A percentile compares a stretch with the other conserved stretches of the same genome.
Evolutionary conservation across 2,329 filamentous ascomycete genomes (phyloP).

Genomic region (Venturia oleaginea): DNA sequence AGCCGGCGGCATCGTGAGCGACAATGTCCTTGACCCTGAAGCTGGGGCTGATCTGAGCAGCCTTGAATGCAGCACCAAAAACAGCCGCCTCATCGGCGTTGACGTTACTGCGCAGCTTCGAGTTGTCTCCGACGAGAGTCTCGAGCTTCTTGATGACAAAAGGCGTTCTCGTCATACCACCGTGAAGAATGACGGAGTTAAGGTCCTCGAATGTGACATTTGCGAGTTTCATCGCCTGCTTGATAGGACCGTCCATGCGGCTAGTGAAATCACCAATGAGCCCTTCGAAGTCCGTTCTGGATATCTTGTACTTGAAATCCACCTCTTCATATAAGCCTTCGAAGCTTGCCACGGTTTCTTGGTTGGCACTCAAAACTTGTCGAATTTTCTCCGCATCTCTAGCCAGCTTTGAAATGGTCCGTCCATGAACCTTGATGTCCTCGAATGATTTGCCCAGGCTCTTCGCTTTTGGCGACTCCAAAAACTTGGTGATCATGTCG

Average conservation of each 20-base stretch:
- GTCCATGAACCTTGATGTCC: conserved; percentile 64
- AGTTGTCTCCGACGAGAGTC: conserved; percentile 57
- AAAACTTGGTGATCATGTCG: conserved; percentile 74
- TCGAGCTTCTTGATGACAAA: conserved; percentile 90
- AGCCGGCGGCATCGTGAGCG: conserved; percentile 65
- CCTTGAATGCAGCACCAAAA: conserved; percentile 91
- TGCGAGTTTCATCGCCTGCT: conserved; percentile 64
- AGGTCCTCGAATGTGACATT: conserved; percentile 66
- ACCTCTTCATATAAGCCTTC: conserved; percentile 87
- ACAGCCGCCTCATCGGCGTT: conserved; percentile 96
- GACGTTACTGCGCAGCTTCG: conserved; percentile 85
- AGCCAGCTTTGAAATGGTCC: conserved; percentile 79
- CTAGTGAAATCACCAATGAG: conserved; percentile 59
- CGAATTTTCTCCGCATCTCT: conserved; percentile 84
- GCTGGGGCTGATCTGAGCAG: conserved; percentile 81
- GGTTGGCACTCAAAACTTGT: conserved; percentile 89
- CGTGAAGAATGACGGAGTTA: conserved; percentile 86
- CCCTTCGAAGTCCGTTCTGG: conserved; percentile 70
- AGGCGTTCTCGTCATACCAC: conserved; percentile 80
- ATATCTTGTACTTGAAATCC: conserved; percentile 87
- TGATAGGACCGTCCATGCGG: conserved; percentile 60
- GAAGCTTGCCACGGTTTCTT: conserved; percentile 68
- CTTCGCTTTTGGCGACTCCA: conserved; percentile 47
- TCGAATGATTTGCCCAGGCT: conserved; percentile 53
- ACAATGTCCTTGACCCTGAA: conserved; percentile 98